Percentiles rank a stretch among this genome's conserved stretches.
Evolutionary conservation across 2,329 filamentous ascomycete species (phyloP).

Genomic region (Coniochaeta hoffmannii): DNA sequence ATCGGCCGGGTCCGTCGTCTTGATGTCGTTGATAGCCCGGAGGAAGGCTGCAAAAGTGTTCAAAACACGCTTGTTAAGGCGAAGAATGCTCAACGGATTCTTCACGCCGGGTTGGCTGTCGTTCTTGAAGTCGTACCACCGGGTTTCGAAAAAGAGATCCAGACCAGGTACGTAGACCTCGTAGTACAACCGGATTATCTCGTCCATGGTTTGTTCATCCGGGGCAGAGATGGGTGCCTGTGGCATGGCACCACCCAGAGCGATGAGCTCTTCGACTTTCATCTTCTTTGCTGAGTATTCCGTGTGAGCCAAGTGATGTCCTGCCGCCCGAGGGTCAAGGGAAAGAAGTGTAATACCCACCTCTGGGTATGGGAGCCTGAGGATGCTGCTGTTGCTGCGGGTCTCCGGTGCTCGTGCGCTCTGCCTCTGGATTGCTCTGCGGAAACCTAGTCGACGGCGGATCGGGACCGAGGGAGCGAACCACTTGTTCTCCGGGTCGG

Average conservation of each 20-base stretch:
- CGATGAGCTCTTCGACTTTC: constrained; percentile 66
- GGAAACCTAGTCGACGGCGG: not conserved
- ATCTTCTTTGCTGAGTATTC: constrained; percentile 52
- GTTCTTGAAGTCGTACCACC: constrained; percentile 61
- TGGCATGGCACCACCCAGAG: constrained; percentile 50
- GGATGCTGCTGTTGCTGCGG: constrained; percentile 24
- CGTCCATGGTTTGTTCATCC: constrained; percentile 47
- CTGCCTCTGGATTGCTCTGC: not conserved
- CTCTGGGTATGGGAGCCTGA: constrained; percentile 42
- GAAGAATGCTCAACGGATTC: constrained; percentile 36
- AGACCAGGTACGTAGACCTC: constrained; percentile 65
- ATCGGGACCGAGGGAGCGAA: not conserved
- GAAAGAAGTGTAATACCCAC: constrained; percentile 41
- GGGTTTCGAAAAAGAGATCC: constrained; percentile 71
- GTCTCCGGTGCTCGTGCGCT: not conserved
- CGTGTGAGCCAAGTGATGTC: constrained; percentile 35
- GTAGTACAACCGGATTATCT: constrained; percentile 64
- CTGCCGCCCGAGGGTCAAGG: constrained; percentile 13
- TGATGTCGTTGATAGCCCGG: constrained; percentile 40
- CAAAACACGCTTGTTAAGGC: constrained; percentile 48
- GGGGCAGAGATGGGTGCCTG: constrained; percentile 46
- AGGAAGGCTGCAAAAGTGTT: constrained; percentile 63
- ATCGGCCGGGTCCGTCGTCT: constrained; percentile 40
- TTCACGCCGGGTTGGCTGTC: constrained; percentile 24
- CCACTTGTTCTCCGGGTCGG: not conserved